phyloP scores from a whole-genome alignment of 75 land plant species.

The Selaginella tamariscina region DNA sequence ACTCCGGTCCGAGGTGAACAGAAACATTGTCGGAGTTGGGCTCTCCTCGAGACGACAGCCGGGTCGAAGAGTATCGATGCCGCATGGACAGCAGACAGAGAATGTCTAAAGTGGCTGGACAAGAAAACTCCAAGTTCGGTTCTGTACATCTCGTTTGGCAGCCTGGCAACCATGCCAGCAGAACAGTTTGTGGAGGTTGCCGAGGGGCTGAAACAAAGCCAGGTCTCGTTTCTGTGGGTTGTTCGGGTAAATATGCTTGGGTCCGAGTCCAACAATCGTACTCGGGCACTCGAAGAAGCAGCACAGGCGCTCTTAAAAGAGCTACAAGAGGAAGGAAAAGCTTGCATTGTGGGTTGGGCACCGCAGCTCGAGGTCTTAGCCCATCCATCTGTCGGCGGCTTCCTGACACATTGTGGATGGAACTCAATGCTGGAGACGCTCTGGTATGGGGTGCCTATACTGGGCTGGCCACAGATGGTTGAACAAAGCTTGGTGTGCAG shows the following conservation, averaged over 20 bases:
- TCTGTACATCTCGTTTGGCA: slow-evolving; percentile 16
- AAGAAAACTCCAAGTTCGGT: background rate
- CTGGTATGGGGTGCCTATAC: background rate
- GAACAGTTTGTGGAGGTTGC: slow-evolving; percentile 16
- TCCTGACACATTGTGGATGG: background rate
- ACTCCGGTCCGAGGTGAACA: background rate
- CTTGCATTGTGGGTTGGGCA: background rate
- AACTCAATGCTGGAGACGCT: background rate
- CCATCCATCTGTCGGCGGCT: background rate
- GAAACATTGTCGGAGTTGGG: background rate
- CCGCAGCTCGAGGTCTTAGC: background rate
- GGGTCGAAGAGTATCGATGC: background rate
- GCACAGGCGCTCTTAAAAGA: background rate
- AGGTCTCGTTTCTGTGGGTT: background rate
- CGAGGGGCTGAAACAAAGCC: background rate
- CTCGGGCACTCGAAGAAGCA: no score
- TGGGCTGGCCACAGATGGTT: background rate
- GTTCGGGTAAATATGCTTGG: background rate
- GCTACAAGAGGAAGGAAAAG: background rate
- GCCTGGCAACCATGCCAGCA: background rate
- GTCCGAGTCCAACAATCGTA: no score
- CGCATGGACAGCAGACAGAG: background rate
- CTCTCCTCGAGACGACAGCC: background rate
- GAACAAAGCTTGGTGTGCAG: background rate
- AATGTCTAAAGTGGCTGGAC: slow-evolving; percentile 17